Conservation (phyloP, 2,329 filamentous ascomycete species). For the Cladosporium colombiae region DNA sequence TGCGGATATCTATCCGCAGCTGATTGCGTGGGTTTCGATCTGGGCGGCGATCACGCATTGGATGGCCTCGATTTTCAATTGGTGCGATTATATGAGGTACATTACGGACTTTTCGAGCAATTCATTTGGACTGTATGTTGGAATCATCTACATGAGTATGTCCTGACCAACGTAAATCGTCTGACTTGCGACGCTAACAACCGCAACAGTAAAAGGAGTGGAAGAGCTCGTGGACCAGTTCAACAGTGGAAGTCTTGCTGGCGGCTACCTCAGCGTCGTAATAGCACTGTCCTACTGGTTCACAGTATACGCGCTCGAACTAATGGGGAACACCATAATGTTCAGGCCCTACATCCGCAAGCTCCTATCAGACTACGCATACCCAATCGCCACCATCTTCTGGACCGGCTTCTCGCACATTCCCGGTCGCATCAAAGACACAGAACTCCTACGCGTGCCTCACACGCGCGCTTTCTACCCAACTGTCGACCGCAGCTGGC, state of each 20-base stretch:
- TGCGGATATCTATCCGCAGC: constrained; percentile 51
- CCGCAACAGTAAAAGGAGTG: constrained; percentile 53
- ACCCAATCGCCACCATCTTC: constrained; percentile 54
- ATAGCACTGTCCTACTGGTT: constrained; percentile 56
- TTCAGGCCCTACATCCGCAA: constrained; percentile 49
- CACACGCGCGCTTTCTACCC: constrained; percentile 51
- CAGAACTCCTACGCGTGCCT: constrained; percentile 46
- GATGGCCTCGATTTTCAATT: constrained; percentile 54
- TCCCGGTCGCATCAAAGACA: constrained; percentile 47
- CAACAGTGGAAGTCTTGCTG: constrained; percentile 32
- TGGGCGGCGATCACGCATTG: constrained; percentile 61
- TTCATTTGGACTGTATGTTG: constrained; percentile 57
- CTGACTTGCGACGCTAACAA: constrained; percentile 12
- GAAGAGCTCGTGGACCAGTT: constrained; percentile 58
- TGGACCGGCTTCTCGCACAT: constrained; percentile 59
- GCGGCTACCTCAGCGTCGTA: constrained; percentile 52
- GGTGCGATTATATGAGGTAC: constrained; percentile 60
- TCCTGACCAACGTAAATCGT: neutral
- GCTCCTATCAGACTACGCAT: constrained; percentile 55
- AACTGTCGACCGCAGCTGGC: constrained; percentile 48
- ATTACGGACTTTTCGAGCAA: constrained; percentile 59
- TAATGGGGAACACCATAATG: constrained; percentile 48
- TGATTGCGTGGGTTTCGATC: constrained; percentile 59
- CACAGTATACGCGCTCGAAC: constrained; percentile 53
- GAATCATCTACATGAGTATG: constrained; percentile 55